Percentiles rank a stretch among this genome's conserved stretches.
phyloP scores from a whole-genome alignment of 2,329 filamentous ascomycete species.

The Lasiodiplodia sp. region DNA sequence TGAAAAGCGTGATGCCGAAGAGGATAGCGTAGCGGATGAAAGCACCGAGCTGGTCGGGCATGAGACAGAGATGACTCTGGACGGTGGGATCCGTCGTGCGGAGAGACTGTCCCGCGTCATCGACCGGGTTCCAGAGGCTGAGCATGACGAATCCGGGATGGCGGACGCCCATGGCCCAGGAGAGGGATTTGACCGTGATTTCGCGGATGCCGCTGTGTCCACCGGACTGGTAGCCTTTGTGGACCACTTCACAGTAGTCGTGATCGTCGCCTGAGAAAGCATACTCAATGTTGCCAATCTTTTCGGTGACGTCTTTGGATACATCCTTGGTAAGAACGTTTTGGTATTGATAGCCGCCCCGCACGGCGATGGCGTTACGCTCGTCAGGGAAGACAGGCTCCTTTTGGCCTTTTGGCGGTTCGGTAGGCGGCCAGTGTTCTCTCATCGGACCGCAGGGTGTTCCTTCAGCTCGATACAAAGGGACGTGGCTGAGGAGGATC shows the following conservation, averaged over 20 bases:
- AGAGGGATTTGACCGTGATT: constrained; percentile 94
- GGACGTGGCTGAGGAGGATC: constrained; percentile 89
- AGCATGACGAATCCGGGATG: constrained; percentile 86
- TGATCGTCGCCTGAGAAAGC: constrained; percentile 97
- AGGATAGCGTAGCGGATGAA: constrained; percentile 80
- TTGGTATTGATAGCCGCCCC: constrained; percentile 91
- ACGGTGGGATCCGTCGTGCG: constrained; percentile 65
- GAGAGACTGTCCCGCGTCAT: constrained; percentile 52
- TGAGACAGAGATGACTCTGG: constrained; percentile 87
- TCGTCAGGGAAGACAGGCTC: constrained; percentile 66
- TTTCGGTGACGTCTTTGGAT: constrained; percentile 76
- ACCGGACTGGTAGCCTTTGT: constrained; percentile 69
- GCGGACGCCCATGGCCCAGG: constrained; percentile 94
- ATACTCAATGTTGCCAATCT: constrained; percentile 80
- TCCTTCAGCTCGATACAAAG: constrained; percentile 80
- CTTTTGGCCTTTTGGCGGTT: constrained; percentile 66
- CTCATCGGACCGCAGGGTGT: constrained; percentile 88
- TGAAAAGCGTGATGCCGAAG: constrained; percentile 59
- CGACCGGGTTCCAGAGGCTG: constrained; percentile 91
- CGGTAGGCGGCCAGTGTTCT: constrained; percentile 80
- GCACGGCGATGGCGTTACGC: constrained; percentile 78
- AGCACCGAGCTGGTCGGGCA: constrained; percentile 86
- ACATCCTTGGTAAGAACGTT: constrained; percentile 84
- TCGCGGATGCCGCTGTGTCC: constrained; percentile 67
- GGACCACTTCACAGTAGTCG: constrained; percentile 92